These are phyloP conservation scores for Fragaria iinumae DNA, from an alignment of 306 rosid genomes.

Conservation along the genomic window DNA sequence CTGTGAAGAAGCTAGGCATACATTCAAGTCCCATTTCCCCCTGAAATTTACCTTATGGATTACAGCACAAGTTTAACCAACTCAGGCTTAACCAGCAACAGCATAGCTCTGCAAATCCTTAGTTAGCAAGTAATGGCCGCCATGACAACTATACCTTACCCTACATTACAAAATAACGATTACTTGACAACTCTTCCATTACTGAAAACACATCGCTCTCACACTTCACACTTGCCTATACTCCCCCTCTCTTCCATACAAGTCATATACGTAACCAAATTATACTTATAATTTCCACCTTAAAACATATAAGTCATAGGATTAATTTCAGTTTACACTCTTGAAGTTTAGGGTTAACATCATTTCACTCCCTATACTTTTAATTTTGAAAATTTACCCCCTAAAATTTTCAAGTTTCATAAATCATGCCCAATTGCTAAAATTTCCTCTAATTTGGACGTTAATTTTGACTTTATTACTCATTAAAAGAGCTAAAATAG, in stretches of 20 bases:
- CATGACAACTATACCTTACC: background rate
- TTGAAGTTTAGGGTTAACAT: too few relatives aligned
- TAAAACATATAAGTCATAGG: background rate
- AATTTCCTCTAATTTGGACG: too few relatives aligned
- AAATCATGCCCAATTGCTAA: too few relatives aligned
- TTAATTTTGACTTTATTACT: too few relatives aligned
- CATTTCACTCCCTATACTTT: too few relatives aligned
- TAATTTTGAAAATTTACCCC: too few relatives aligned
- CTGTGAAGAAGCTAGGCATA: background rate
- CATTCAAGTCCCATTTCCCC: background rate
- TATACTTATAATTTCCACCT: background rate
- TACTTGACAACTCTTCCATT: background rate
- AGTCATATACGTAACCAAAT: background rate
- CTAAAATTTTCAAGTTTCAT: too few relatives aligned
- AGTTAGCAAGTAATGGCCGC: background rate
- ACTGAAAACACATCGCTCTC: background rate
- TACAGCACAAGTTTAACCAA: background rate
- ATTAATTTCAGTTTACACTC: too few relatives aligned
- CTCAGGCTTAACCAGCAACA: background rate
- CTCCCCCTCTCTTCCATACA: conserved; percentile 5
- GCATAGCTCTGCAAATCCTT: background rate
- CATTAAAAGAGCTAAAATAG: too few relatives aligned
- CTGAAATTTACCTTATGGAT: background rate
- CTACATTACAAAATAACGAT: background rate
- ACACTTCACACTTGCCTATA: conserved; percentile 6